Base-by-base conservation (phyloP, 345 rosid species). In the Melastoma malabathricum region DNA sequence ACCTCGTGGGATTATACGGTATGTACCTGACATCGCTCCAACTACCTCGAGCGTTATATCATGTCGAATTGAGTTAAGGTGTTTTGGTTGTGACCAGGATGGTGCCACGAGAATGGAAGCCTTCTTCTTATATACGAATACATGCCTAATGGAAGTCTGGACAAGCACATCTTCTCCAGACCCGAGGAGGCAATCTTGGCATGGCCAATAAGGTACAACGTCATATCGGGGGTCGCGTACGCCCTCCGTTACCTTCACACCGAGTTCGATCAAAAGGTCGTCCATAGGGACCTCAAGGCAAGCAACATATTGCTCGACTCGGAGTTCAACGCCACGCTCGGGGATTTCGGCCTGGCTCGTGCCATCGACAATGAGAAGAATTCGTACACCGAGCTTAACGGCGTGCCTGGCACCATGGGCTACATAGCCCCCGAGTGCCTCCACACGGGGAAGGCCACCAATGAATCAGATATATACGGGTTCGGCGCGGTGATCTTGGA, bases 61-160 rank as follows among this genome's bases (percentile, higher is more conserved):
- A n/a, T n/a, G n/a, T n/a, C n/a, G n/a, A n/a, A n/a, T n/a, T n/a
- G n/a, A n/a, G n/a, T n/a, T n/a, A n/a, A n/a, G n/a, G n/a, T n/a
- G n/a, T n/a, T n/a, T n/a, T n/a, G n/a, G n/a, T n/a, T n/a, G n/a
- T n/a, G n/a, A n/a, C n/a, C n/a, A n/a, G n/a, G n/a, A n/a, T n/a
- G n/a, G n/a, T n/a, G n/a, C n/a, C n/a, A n/a, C n/a, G n/a, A n/a
- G n/a, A n/a, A n/a, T n/a, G n/a, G n/a, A n/a, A n/a, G n/a, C n/a
- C n/a, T n/a, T n/a, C n/a, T n/a, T n/a, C n/a, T n/a, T n/a, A n/a
- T n/a, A n/a, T n/a, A n/a, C n/a, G n/a, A n/a, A 16, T 67, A 56
- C 72, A 76, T 76, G 82, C 71, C 82, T 7, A 76, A 76, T 18
- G 74, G 82, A 6, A 76, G 82, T 64, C 22, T 76, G 43, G 82